These are phyloP conservation scores for Ensete ventricosum DNA, from an alignment of 176 grass and related monocot species.

Conservation along the genomic window DNA sequence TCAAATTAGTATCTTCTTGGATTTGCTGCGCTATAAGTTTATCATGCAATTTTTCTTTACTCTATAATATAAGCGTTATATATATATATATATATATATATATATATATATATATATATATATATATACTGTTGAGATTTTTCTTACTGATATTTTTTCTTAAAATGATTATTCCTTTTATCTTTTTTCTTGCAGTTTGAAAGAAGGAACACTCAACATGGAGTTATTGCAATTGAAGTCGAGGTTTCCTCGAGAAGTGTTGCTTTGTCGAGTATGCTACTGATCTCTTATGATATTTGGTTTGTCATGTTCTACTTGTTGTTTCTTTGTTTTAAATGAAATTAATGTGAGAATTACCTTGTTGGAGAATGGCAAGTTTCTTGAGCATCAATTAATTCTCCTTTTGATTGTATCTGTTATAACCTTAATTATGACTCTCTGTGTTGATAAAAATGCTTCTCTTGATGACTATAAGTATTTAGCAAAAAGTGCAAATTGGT, in stretches of 20 bases:
- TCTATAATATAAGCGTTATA: background rate
- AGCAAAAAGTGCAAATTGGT: too few relatives aligned
- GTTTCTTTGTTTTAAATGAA: background rate
- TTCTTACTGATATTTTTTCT: background rate
- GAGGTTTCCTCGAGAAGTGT: constrained; percentile 78
- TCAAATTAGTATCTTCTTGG: background rate
- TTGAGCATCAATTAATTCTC: background rate
- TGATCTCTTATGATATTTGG: background rate
- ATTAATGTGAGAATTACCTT: background rate
- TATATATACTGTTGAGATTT: background rate
- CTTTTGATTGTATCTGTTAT: background rate
- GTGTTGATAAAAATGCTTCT: too few relatives aligned
- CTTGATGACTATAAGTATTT: too few relatives aligned
- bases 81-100: background rate
- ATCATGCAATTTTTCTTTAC: background rate
- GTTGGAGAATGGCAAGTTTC: background rate
- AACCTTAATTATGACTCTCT: too few relatives aligned
- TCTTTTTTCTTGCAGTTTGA: constrained; percentile 52
- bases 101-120: background rate
- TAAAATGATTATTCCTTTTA: constrained; percentile 16
- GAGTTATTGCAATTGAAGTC: constrained; percentile 90
- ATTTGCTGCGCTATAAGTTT: background rate
- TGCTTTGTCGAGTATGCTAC: constrained; percentile 81
- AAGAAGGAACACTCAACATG: constrained; percentile 93
- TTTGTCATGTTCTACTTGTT: background rate